phyloP scores from a whole-genome alignment of 2,329 filamentous ascomycete genomes.

The Cytospora piceae region DNA sequence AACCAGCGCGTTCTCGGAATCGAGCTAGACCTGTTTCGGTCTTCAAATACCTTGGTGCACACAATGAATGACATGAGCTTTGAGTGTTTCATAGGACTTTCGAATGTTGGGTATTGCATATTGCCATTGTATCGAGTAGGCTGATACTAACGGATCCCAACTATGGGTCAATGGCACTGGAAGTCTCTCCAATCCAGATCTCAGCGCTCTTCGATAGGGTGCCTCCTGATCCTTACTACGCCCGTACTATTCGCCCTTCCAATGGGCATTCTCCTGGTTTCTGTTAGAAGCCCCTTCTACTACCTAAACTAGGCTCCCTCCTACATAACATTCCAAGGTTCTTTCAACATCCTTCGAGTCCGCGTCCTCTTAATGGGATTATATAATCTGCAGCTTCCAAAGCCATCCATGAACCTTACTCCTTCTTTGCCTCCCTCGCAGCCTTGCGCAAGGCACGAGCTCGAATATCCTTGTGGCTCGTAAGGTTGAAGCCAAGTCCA shows the following conservation, averaged over 20 bases:
- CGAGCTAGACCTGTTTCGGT: constrained; percentile 34
- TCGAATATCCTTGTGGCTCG: constrained; percentile 83
- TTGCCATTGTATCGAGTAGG: neutral
- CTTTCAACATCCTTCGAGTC: neutral
- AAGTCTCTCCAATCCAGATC: neutral
- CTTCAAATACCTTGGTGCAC: constrained; percentile 14
- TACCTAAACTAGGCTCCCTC: neutral
- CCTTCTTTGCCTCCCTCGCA: constrained; percentile 78
- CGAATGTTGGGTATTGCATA: neutral
- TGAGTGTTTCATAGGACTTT: neutral
- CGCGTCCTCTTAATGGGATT: neutral
- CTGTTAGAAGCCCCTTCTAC: neutral
- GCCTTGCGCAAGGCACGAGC: constrained; percentile 82
- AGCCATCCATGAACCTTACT: neutral
- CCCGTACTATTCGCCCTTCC: too few relatives aligned
- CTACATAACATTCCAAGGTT: neutral
- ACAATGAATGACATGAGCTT: neutral
- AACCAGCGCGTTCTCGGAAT: constrained; percentile 34
- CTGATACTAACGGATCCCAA: neutral
- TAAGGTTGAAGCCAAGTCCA: constrained; percentile 55
- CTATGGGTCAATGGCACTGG: neutral
- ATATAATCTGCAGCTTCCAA: neutral
- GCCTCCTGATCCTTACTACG: neutral
- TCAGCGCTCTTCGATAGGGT: too few relatives aligned
- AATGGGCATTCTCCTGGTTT: neutral